Conservation (phyloP, 1,284 basidiomycete genomes). For the Exobasidium rhododendri region DNA sequence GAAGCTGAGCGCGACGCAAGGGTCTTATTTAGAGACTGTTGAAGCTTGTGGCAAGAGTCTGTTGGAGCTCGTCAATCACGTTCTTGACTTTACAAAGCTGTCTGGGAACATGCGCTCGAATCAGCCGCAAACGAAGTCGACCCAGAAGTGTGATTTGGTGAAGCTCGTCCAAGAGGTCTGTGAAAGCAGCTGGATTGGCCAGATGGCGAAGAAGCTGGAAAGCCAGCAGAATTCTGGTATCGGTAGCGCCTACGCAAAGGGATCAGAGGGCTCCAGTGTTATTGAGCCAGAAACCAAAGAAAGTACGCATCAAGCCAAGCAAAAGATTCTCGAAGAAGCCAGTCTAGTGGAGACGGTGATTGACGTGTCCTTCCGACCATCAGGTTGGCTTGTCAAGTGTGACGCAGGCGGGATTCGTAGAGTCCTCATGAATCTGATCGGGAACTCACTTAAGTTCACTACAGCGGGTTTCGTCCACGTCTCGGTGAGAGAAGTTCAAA, state of each 20-base stretch:
- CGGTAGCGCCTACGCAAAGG: slow-evolving; percentile 77
- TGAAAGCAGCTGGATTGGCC: slow-evolving; percentile 91
- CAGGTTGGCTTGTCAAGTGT: slow-evolving; percentile 81
- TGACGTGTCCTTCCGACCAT: slow-evolving; percentile 71
- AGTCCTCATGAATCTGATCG: slow-evolving; percentile 91
- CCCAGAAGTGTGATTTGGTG: slow-evolving; percentile 64
- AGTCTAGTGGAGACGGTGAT: slow-evolving; percentile 76
- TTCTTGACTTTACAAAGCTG: slow-evolving; percentile 91
- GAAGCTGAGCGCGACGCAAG: slow-evolving; percentile 72
- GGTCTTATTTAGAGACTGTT: slow-evolving; percentile 76
- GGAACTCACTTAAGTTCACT: slow-evolving; percentile 88
- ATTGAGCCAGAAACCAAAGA: slow-evolving; percentile 16
- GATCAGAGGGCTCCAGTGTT: slow-evolving; percentile 57
- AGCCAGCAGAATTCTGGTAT: slow-evolving; percentile 61
- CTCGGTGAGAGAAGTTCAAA: slow-evolving; percentile 69
- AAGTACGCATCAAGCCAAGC: not conserved
- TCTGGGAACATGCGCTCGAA: slow-evolving; percentile 65
- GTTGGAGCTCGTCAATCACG: slow-evolving; percentile 77
- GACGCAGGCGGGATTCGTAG: slow-evolving; percentile 89
- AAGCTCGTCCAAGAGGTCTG: slow-evolving; percentile 90
- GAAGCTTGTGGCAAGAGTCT: slow-evolving; percentile 58
- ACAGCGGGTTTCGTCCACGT: slow-evolving; percentile 82
- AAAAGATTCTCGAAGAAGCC: not conserved
- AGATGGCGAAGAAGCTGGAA: slow-evolving; percentile 68
- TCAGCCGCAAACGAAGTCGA: slow-evolving; percentile 22